Conservation (phyloP, 192 early-diverging fungal species). For the Coemansia sp. region DNA sequence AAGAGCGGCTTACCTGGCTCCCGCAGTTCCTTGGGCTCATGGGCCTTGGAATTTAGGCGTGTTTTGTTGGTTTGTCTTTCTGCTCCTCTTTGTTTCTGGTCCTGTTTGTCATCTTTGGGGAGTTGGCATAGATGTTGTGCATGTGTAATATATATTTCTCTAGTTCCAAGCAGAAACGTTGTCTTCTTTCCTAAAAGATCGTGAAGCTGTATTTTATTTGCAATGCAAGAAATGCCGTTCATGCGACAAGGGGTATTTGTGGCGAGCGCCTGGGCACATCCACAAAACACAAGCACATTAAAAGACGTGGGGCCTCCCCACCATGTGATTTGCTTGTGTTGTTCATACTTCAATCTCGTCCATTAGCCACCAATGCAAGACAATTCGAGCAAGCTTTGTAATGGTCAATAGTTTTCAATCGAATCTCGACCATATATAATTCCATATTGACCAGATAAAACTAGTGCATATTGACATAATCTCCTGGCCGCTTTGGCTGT, state of each 20-base stretch:
- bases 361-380: background rate
- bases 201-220: too few species aligned
- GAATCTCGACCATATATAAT: background rate
- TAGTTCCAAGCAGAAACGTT: too few species aligned
- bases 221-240: background rate
- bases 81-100: background rate
- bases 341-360: background rate
- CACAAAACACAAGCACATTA: background rate
- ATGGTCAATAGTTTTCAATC: background rate
- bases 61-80: background rate
- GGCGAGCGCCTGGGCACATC: background rate
- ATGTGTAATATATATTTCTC: too few species aligned
- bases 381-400: background rate
- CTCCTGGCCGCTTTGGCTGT: too few species aligned
- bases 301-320: background rate
- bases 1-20: conserved; percentile 31
- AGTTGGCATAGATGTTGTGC: too few species aligned
- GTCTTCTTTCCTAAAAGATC: too few species aligned
- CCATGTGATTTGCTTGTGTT: too few species aligned
- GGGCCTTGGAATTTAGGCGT: conserved; percentile 18
- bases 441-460: too few species aligned
- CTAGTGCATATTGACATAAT: too few species aligned
- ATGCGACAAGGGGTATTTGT: background rate
- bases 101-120: too few species aligned
- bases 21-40: conserved; percentile 38